Evolutionary conservation across 1,284 basidiomycete species (phyloP), one percentile per base, ranked within the genome.

Genomic region (Ceratobasidium papillatum): DNA sequence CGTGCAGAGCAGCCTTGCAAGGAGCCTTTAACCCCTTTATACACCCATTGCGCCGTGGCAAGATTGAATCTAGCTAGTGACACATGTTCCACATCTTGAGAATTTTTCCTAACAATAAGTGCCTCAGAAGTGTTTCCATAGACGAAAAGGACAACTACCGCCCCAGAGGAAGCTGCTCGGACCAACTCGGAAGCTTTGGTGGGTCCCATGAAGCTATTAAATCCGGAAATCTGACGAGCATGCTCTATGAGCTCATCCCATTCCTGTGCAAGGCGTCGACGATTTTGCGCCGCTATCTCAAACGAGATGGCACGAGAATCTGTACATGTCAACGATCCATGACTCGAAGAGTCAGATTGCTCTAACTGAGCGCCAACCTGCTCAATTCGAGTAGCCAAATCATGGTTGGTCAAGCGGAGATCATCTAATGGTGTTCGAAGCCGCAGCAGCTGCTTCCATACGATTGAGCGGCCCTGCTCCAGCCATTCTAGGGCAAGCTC

Each of bases 371-470:
- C n/a, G 11, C 59, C 59, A 12, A 77, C 27, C 17, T 49, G 43
- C 34, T 32, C 22, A 25, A 65, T 22, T n/a, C 34, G 22, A 17
- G 11, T 25, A 12, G 65, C 65, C 11, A 68, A 22, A 1, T 27
- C 22, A 34, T 32, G 19, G 25, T 68, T 17, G 22, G 25, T 2
- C 25, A 30, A 2, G 7, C 34, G 75, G 30, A 82, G 75, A 19
- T 80, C 77, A 52, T 80, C 79, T 12, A 82, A 17, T 1, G 82
- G 79, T 27, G 79, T 80, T 3, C 80, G 81, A 58, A 83, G 78
- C 8, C 80, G 77, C 25, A 80, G 75, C 0, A 78, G 63, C 73
- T 82, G 81, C 17, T 73, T 74, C 82, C 82, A 82, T 32, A 82
- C 77, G 9, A 82, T 74, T 36, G 78, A 78, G 12, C 81, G 78